Percentiles rank a stretch among this genome's conserved stretches.
These are phyloP conservation scores for Aspergillus udagawae DNA, from an alignment of 2,329 filamentous ascomycete genomes.

Conservation along the genomic window DNA sequence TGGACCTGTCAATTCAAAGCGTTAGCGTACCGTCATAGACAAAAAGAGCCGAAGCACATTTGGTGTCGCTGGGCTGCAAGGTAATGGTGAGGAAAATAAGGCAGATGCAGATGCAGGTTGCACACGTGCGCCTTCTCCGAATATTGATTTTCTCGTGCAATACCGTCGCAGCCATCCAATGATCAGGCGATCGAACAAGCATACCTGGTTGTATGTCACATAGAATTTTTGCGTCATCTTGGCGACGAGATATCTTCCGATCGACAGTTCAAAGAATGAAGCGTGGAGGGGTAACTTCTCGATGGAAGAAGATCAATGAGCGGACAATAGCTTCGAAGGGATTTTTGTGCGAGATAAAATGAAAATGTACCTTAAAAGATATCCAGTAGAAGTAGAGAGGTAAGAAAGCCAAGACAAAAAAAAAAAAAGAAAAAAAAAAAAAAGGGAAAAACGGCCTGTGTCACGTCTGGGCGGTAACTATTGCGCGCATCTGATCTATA, in stretches of 20 bases:
- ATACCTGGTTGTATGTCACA: constrained; percentile 87
- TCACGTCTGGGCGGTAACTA: constrained; percentile 5
- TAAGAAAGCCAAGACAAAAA: neutral
- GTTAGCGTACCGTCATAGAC: constrained; percentile 9
- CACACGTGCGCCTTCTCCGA: neutral
- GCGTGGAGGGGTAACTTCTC: constrained; percentile 8
- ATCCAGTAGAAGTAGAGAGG: neutral
- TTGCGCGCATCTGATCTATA: constrained; percentile 4
- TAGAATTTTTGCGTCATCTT: constrained; percentile 82
- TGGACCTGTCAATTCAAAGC: constrained; percentile 64
- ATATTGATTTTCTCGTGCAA: neutral
- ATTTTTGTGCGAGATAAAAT: neutral
- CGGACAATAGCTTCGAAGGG: neutral
- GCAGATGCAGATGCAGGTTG: neutral
- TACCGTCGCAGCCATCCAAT: neutral
- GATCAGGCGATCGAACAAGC: constrained; percentile 20
- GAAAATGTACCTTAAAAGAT: neutral
- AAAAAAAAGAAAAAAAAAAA: constrained; percentile 4
- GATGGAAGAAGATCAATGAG: constrained; percentile 1
- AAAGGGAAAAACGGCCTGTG: neutral
- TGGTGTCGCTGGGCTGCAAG: neutral
- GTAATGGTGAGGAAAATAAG: neutral
- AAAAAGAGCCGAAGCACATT: constrained; percentile 2
- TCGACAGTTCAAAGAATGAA: constrained; percentile 1
- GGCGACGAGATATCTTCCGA: constrained; percentile 7